Percentiles rank a stretch among this genome's conserved stretches.
Conservation (phyloP, 805 yeast species). For the Yarrowia deformans region DNA sequence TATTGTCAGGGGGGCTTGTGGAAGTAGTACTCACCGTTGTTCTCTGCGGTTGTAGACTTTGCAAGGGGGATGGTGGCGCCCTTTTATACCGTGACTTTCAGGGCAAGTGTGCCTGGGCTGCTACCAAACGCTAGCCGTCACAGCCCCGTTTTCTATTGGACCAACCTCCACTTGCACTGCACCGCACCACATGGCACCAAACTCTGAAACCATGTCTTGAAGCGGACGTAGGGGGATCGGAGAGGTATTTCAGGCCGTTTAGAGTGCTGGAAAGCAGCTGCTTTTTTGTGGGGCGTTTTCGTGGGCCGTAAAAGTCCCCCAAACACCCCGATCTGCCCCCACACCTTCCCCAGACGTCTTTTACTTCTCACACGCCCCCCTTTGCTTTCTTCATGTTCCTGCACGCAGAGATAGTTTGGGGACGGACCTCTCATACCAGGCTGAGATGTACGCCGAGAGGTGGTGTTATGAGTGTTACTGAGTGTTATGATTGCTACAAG, state of each 20-base stretch:
- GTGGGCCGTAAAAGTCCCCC: too few relatives aligned
- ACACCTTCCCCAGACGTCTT: neutral
- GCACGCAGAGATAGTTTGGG: neutral
- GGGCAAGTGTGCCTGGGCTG: neutral
- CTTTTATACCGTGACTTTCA: slow-evolving; percentile 30
- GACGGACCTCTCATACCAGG: neutral
- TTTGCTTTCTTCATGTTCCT: slow-evolving; percentile 22
- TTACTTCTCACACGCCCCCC: slow-evolving; percentile 21
- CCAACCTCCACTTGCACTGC: slow-evolving; percentile 20
- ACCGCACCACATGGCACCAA: slow-evolving; percentile 34
- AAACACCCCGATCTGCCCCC: neutral
- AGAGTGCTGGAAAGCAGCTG: too few relatives aligned
- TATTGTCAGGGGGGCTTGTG: too few relatives aligned
- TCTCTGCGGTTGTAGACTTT: neutral
- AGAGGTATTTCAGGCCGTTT: neutral
- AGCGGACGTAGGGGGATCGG: slow-evolving; percentile 24
- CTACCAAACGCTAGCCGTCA: neutral
- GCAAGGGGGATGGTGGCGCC: neutral
- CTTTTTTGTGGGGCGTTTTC: neutral
- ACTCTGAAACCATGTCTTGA: neutral
- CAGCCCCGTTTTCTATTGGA: slow-evolving; percentile 9
- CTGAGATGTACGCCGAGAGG: neutral
- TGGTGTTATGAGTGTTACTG: too few relatives aligned
- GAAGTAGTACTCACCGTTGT: slow-evolving; percentile 6
- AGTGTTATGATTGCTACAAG: too few relatives aligned